phyloP scores from a whole-genome alignment of 306 rosid genomes.

The Inga oerstediana region DNA sequence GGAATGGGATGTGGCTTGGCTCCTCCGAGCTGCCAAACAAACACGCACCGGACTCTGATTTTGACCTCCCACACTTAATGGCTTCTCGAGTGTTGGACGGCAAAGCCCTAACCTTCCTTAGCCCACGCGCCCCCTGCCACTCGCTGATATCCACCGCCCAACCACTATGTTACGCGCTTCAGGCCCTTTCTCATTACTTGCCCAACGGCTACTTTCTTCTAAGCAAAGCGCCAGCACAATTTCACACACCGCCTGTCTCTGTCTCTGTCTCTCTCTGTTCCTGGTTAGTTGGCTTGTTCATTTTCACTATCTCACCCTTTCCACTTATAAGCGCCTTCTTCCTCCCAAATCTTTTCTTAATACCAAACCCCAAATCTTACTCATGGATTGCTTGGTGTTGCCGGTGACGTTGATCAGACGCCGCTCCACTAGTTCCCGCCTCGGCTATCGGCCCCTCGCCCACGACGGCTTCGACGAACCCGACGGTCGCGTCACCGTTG shows the following conservation, averaged over 20 bases:
- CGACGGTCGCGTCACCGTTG: slow-evolving; percentile 62
- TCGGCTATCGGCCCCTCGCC: slow-evolving; percentile 49
- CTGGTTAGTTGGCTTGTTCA: slow-evolving; percentile 39
- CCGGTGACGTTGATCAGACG: slow-evolving; percentile 61
- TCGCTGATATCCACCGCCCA: neutral
- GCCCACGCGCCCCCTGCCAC: neutral
- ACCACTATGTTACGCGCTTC: neutral
- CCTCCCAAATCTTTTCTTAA: neutral
- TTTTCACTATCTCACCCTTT: neutral
- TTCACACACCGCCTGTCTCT: neutral
- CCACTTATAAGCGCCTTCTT: neutral
- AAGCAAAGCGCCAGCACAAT: neutral
- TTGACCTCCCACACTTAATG: neutral
- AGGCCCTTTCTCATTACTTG: neutral
- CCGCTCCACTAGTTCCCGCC: slow-evolving; percentile 49
- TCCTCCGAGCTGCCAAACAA: neutral
- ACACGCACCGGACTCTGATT: neutral
- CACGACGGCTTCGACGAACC: slow-evolving; percentile 38
- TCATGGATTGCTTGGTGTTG: slow-evolving; percentile 80
- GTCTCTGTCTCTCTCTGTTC: neutral
- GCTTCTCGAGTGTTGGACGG: neutral
- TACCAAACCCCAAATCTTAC: neutral
- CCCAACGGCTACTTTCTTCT: slow-evolving; percentile 24
- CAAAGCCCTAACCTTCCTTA: neutral
- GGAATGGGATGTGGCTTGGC: neutral